Percentiles rank a stretch among this genome's conserved stretches.
phyloP scores from a whole-genome alignment of 2,329 filamentous ascomycete genomes.

The Diaporthe sp. region DNA sequence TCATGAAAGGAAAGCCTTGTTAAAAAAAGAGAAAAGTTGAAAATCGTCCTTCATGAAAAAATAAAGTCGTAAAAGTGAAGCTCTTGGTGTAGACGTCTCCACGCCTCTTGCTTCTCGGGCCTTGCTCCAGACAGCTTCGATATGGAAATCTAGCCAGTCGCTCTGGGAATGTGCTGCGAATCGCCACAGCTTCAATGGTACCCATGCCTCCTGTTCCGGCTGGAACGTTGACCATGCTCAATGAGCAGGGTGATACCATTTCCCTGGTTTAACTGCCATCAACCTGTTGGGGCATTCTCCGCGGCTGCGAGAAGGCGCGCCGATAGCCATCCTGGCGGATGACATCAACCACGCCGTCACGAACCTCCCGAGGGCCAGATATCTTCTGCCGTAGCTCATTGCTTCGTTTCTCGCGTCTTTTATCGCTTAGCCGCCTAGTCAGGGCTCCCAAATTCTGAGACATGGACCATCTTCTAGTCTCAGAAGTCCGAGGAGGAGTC shows the following conservation, averaged over 20 bases:
- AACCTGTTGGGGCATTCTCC: conserved; percentile 31
- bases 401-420: conserved; percentile 69
- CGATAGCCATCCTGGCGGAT: conserved; percentile 61
- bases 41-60: conserved; percentile 34
- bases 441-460: conserved; percentile 57
- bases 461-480: conserved; percentile 39
- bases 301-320: conserved; percentile 47
- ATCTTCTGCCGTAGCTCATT: conserved; percentile 73
- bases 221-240: background rate
- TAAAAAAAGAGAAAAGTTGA: background rate
- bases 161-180: background rate
- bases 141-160: background rate
- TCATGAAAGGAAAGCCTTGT: background rate
- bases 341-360: conserved; percentile 71
- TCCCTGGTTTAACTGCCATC: background rate
- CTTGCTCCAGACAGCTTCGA: background rate
- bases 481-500: conserved; percentile 31
- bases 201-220: background rate
- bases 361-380: conserved; percentile 69
- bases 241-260: background rate
- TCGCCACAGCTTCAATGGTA: background rate
- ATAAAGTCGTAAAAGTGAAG: conserved; percentile 18
- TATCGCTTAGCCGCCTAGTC: conserved; percentile 69
- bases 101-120: background rate
- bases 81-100: background rate